phyloP scores from a whole-genome alignment of 345 rosid genomes.

The Gossypium mustelinum region DNA sequence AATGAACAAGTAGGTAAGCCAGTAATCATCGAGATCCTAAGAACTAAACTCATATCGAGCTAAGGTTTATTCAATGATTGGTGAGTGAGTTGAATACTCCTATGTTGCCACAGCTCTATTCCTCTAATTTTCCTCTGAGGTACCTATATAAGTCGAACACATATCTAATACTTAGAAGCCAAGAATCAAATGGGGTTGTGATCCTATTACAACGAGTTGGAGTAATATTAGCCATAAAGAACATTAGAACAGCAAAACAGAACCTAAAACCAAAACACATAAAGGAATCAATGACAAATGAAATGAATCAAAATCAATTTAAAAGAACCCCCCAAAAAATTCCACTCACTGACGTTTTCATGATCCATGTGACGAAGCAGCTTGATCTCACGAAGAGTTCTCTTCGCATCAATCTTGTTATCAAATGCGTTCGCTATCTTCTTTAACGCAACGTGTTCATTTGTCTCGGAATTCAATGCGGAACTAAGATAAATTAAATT shows the following conservation, averaged over 20 bases:
- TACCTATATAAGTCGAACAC: background rate
- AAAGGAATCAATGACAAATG: background rate
- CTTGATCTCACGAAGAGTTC: slow-evolving; percentile 96
- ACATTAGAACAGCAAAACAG: background rate
- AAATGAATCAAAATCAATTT: background rate
- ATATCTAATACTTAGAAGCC: background rate
- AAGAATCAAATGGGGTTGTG: background rate
- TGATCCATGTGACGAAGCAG: slow-evolving; percentile 93
- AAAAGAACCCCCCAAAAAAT: background rate
- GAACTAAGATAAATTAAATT: slow-evolving; percentile 24
- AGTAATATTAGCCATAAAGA: background rate
- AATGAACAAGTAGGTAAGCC: background rate
- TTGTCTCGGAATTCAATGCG: slow-evolving; percentile 68
- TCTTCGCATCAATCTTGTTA: slow-evolving; percentile 77
- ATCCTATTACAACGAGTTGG: too few species aligned
- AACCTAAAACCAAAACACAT: slow-evolving; percentile 1
- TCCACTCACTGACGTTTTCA: slow-evolving; percentile 80
- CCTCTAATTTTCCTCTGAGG: background rate
- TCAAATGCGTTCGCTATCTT: slow-evolving; percentile 81
- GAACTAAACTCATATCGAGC: background rate
- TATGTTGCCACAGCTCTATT: background rate
- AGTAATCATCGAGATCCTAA: background rate
- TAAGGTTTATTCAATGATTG: background rate
- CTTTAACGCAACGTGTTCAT: slow-evolving; percentile 79
- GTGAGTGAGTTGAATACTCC: background rate